Evolutionary conservation across 1,284 basidiomycete genomes (phyloP), one percentile per base, ranked within the genome.

Genomic region (Afroboletus lepidellus): DNA sequence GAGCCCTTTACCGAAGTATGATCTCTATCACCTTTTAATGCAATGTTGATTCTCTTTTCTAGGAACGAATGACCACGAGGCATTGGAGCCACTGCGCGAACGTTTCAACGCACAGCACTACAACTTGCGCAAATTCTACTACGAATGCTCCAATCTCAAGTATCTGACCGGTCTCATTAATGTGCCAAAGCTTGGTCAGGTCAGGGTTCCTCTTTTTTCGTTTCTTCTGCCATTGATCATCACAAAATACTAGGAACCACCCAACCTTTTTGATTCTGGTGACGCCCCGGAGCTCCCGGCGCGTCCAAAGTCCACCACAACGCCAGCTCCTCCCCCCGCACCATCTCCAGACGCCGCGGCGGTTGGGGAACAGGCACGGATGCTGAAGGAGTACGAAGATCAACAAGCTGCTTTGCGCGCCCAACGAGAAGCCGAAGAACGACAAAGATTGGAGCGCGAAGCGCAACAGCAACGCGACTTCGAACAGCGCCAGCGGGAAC

Each of bases 321-420:
- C 84, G 0, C 78, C 84, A 0, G 82, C 85, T 13, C 81, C 86
- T 15, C 83, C 85, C 1, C 72, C 80, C 18, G 77, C 84, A 5
- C 89, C 92, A 15, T 76, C 81, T 11, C 86, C 91, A 5, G 88
- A 85, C 60, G 79, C 81, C 38, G 83, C 83, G 4, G 90, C 92
- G 64, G 85, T 98, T 54, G 87, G 85, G 52, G 94, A 98, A 69
- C 97, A 99, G 74, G 91, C 91, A 8, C 88, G 92, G 20, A 86
- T 99, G 81, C 82, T 99, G 54, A 95, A 96, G 66, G 85, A 98
- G 69, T 99, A 98, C 66, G 97, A 99, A 71, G 90, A 94, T 43
- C 94, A 98, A 69, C 97, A 99, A 66, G 81, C 85, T 21, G 85
- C 88, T 2, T 74, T 98, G 25, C 80, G 85, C 41, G 79, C 88